Base-by-base conservation (phyloP, 2,329 filamentous ascomycete species). In the Penicillium freii region DNA sequence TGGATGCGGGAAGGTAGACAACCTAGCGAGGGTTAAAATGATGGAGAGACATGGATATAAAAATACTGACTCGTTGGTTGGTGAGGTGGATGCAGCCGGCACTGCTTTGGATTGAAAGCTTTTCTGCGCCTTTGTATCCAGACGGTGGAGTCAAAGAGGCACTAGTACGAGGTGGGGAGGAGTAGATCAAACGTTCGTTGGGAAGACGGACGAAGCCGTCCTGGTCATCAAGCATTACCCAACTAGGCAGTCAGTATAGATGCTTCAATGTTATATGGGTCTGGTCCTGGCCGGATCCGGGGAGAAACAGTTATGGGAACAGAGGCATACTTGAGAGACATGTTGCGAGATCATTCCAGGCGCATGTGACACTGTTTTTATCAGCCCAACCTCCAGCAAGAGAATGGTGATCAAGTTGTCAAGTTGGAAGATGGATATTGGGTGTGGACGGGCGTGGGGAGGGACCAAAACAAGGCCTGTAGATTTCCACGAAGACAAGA, bases 141-240 rank as follows among this genome's bases (percentile, higher is more conserved):
- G 86, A 85, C 10, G 87, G 85, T 23, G 88, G 87, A 58, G 90
- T 87, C 58, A 97, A 76, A 53, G 88, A 86, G 60, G 96, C 82
- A 63, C 84, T 86, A 67, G 93, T 91, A 63, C 92, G 87, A 50
- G 88, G 86, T 56, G 90, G 88, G 45, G 91, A 92, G 65, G 86
- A 89, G 76, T 90, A 90, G 58, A 95, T 83, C 61, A 91, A 87
- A 66, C 87, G 87, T 79, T 97, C 93, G 71, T 89, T 87, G 44
- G 90, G 90, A 46, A 97, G 84, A 69, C 89, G 90, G 71, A 95
- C 88, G 76, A 96, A 94, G 58, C 88, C 86, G 59, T 82, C 78
- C 48, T 74, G 72, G 70, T 88, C 84, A 70, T 88, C 86, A 70
- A 96, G 86, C 92, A 97, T 97, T 45, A 97, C 93, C 93, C 93